These are phyloP conservation scores for Neonectria sp. DNA, from an alignment of 2,329 filamentous ascomycete species.

Conservation along the genomic window DNA sequence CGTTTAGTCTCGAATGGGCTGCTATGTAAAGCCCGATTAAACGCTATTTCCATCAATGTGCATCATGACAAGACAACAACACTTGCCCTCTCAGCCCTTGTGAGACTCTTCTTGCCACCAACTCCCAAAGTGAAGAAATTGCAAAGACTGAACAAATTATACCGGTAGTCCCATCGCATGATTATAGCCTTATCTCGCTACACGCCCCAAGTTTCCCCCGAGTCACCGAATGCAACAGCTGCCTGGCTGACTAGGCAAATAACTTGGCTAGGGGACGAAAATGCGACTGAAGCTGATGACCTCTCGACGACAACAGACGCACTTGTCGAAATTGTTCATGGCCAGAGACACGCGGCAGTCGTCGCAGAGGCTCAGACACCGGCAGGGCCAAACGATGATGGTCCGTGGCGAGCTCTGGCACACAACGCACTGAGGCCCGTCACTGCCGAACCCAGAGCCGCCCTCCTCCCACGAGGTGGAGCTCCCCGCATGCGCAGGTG, in stretches of 20 bases:
- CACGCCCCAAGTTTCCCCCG: background rate
- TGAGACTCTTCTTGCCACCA: conserved; percentile 26
- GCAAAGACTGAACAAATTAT: conserved; percentile 17
- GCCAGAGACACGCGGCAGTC: conserved; percentile 94
- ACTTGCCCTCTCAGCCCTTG: conserved; percentile 16
- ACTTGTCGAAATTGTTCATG: conserved; percentile 97
- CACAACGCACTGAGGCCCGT: conserved; percentile 90
- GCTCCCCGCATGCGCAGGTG: conserved; percentile 27
- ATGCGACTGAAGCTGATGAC: conserved; percentile 92
- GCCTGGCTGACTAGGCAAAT: background rate
- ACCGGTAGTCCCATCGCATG: conserved; percentile 5
- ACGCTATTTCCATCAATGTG: conserved; percentile 20
- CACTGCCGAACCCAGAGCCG: conserved; percentile 78
- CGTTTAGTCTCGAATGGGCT: conserved; percentile 94
- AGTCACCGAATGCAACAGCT: background rate
- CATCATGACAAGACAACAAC: conserved; percentile 24
- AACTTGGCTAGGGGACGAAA: conserved; percentile 76
- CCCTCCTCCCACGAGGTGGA: conserved; percentile 75
- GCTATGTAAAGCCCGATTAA: conserved; percentile 76
- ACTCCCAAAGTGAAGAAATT: conserved; percentile 30
- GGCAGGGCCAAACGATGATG: conserved; percentile 96
- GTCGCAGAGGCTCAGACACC: conserved; percentile 94
- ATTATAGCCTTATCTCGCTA: conserved; percentile 11
- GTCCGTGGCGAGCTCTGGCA: conserved; percentile 90
- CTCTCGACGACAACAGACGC: conserved; percentile 92